Percentiles rank a stretch among this genome's conserved stretches.
Conservation (phyloP, 2,329 filamentous ascomycete species). For the Colletotrichum limetticola region DNA sequence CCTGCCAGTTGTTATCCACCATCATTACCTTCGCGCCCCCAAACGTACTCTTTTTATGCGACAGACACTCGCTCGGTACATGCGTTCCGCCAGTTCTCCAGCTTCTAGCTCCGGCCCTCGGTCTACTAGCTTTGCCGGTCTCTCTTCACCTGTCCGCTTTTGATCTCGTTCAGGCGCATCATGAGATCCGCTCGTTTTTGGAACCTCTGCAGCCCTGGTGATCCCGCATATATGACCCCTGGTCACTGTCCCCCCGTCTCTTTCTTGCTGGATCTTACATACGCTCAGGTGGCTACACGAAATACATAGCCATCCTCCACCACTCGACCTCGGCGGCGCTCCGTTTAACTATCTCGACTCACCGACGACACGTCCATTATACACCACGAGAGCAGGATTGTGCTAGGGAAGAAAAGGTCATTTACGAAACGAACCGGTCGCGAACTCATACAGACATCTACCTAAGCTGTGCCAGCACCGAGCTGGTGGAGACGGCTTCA, state of each 20-base stretch:
- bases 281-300: not conserved
- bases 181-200: conserved; percentile 33
- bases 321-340: not conserved
- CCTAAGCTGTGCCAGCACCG: conserved; percentile 12
- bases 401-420: not conserved
- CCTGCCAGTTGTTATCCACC: conserved; percentile 27
- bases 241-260: conserved; percentile 24
- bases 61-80: conserved; percentile 16
- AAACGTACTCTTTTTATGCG: conserved; percentile 22
- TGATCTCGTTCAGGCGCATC: conserved; percentile 34
- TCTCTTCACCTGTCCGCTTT: conserved; percentile 31
- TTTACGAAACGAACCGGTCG: not conserved
- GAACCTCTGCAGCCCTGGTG: conserved; percentile 34
- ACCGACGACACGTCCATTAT: not conserved
- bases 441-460: not conserved
- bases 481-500: conserved; percentile 35
- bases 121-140: conserved; percentile 32
- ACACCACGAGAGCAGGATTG: not conserved
- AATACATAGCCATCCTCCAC: not conserved
- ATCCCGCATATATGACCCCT: conserved; percentile 35
- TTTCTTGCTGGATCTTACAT: conserved; percentile 2
- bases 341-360: not conserved
- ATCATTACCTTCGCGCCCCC: conserved; percentile 6
- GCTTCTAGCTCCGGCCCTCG: conserved; percentile 33
- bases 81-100: conserved; percentile 22